Conservation (phyloP, 257 asterid species). For the Voacanga thouarsii region DNA sequence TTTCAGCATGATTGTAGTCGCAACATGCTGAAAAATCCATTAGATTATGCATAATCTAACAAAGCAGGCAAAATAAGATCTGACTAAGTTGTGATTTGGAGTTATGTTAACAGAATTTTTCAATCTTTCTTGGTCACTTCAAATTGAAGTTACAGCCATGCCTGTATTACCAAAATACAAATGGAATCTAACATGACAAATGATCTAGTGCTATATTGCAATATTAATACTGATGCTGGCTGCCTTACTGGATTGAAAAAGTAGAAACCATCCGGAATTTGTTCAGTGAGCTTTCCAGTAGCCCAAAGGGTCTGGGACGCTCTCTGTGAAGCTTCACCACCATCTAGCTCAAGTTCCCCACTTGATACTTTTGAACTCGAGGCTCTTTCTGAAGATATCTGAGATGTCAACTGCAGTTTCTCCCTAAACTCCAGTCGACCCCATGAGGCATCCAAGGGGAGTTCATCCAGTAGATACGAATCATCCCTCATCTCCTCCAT, state of each 20-base stretch:
- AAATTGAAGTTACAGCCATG: too few species aligned
- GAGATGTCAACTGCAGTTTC: slow-evolving; percentile 56
- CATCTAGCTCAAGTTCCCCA: slow-evolving; percentile 43
- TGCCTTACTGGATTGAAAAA: slow-evolving; percentile 81
- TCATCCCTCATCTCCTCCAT: slow-evolving; percentile 68
- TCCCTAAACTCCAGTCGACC: slow-evolving; percentile 60
- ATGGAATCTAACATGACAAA: background rate
- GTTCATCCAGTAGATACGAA: slow-evolving; percentile 38
- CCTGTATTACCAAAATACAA: too few species aligned
- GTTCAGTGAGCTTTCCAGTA: slow-evolving; percentile 74
- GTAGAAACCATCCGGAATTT: slow-evolving; percentile 90
- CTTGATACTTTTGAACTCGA: slow-evolving; percentile 41
- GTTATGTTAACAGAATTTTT: too few species aligned
- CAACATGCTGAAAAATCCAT: too few species aligned
- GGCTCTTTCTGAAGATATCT: slow-evolving; percentile 46
- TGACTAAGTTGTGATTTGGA: too few species aligned
- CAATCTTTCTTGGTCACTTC: too few species aligned
- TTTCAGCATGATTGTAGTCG: too few species aligned
- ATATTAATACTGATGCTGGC: slow-evolving; percentile 13
- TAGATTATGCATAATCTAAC: too few species aligned
- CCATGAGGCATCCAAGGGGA: slow-evolving; percentile 54
- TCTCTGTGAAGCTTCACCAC: slow-evolving; percentile 39
- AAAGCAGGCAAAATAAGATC: too few species aligned
- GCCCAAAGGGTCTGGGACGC: slow-evolving; percentile 84
- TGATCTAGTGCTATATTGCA: background rate